Conservation (phyloP, 208 protist species). For the Strigomonas culicis region DNA sequence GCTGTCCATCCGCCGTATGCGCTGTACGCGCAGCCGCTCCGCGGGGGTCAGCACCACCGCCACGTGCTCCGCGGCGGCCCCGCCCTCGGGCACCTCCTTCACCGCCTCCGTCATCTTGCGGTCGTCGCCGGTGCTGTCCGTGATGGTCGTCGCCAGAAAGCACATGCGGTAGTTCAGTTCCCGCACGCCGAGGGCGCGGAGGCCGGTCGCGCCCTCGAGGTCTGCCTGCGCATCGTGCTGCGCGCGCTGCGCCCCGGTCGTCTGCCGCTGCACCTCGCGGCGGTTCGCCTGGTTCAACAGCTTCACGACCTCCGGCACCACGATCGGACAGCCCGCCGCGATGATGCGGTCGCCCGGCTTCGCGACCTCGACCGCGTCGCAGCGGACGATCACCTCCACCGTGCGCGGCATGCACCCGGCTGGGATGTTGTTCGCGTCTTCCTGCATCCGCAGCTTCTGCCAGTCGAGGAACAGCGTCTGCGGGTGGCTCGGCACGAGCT, state of each 20-base stretch:
- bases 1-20: conserved; percentile 70
- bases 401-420: conserved; percentile 95
- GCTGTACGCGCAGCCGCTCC: conserved; percentile 69
- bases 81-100: conserved; percentile 55
- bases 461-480: conserved; percentile 97
- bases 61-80: conserved; percentile 22
- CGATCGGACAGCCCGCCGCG: conserved; percentile 96
- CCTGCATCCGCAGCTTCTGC: conserved; percentile 98
- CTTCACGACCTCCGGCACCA: conserved; percentile 97
- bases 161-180: conserved; percentile 97
- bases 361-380: conserved; percentile 97
- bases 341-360: conserved; percentile 98
- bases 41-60: conserved; percentile 62
- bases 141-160: conserved; percentile 96
- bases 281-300: conserved; percentile 84
- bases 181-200: conserved; percentile 97
- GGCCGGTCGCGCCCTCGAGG: conserved; percentile 93
- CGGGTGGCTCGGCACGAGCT: conserved; percentile 79
- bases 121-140: conserved; percentile 71
- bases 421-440: conserved; percentile 95
- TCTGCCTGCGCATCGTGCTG: conserved; percentile 82
- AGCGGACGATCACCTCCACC: conserved; percentile 97
- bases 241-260: conserved; percentile 68
- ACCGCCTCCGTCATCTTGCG: conserved; percentile 85
- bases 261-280: conserved; percentile 84